phyloP scores from a whole-genome alignment of 345 rosid genomes.

The Heritiera littoralis region DNA sequence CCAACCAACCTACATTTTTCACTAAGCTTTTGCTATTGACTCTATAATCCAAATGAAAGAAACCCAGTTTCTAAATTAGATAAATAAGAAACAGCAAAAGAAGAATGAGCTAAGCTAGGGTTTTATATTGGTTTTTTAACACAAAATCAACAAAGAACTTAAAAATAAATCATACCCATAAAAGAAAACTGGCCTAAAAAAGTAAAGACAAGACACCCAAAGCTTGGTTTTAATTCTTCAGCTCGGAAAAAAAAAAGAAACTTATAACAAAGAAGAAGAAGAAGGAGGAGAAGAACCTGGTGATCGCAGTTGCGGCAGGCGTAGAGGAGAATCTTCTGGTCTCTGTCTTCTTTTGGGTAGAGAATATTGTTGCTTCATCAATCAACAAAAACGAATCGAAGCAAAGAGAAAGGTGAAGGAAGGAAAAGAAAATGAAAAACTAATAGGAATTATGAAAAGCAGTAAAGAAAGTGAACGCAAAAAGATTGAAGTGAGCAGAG shows the following conservation, averaged over 20 bases:
- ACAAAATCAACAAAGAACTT: too few species aligned
- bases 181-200: not conserved
- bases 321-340: constrained; percentile 59
- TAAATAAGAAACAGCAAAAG: too few species aligned
- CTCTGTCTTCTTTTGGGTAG: constrained; percentile 69
- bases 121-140: not conserved
- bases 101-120: not conserved
- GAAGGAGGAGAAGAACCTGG: constrained; percentile 42
- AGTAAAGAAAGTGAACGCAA: not conserved
- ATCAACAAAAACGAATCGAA: not conserved
- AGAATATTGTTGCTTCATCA: constrained; percentile 70
- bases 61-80: not conserved
- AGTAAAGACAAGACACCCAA: not conserved
- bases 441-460: not conserved
- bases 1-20: not conserved
- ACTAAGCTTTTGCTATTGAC: not conserved
- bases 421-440: too few species aligned
- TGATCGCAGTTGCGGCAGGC: constrained; percentile 92
- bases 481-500: not conserved
- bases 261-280: not conserved
- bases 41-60: constrained; percentile 1
- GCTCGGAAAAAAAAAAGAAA: not conserved
- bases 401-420: not conserved
- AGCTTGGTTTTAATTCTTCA: not conserved
- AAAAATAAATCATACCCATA: not conserved